Conservation (phyloP, 2,329 filamentous ascomycete species). For the Juglanconis juglandina region DNA sequence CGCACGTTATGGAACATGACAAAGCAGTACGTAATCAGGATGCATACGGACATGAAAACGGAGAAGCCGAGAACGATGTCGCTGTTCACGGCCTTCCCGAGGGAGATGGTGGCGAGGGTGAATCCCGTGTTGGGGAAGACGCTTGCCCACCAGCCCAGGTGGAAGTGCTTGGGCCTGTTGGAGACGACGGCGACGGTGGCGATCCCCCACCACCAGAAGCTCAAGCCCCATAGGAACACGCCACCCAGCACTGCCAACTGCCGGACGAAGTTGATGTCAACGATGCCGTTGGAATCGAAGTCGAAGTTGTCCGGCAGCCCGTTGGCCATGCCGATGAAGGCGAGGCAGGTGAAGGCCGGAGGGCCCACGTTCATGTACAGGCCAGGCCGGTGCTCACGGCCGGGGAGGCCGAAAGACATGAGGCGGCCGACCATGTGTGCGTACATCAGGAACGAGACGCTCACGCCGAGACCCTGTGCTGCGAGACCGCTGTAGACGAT, state of each 20-base stretch:
- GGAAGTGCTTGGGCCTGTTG: conserved; percentile 49
- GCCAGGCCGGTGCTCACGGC: conserved; percentile 61
- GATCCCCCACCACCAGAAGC: conserved; percentile 48
- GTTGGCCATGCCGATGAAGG: conserved; percentile 65
- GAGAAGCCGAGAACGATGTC: conserved; percentile 44
- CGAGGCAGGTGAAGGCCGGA: conserved; percentile 67
- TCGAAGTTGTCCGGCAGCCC: conserved; percentile 48
- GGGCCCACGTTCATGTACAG: conserved; percentile 77
- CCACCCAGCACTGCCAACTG: conserved; percentile 45
- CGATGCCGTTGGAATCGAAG: conserved; percentile 37
- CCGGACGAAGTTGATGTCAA: conserved; percentile 42
- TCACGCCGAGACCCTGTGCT: conserved; percentile 68
- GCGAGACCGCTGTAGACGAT: conserved; percentile 65
- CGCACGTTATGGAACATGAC: conserved; percentile 43
- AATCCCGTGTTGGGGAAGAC: conserved; percentile 62
- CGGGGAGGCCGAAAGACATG: conserved; percentile 64
- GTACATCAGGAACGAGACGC: conserved; percentile 70
- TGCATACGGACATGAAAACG: conserved; percentile 47
- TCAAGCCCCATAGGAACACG: conserved; percentile 31
- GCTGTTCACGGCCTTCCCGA: conserved; percentile 47
- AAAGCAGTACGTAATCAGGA: conserved; percentile 39
- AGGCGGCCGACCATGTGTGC: conserved; percentile 67
- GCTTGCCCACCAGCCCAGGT: conserved; percentile 63
- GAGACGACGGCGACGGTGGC: conserved; percentile 43
- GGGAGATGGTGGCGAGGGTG: conserved; percentile 52